Base-by-base conservation (phyloP, 164 flowering plant genomes). In the Annona squamosa region DNA sequence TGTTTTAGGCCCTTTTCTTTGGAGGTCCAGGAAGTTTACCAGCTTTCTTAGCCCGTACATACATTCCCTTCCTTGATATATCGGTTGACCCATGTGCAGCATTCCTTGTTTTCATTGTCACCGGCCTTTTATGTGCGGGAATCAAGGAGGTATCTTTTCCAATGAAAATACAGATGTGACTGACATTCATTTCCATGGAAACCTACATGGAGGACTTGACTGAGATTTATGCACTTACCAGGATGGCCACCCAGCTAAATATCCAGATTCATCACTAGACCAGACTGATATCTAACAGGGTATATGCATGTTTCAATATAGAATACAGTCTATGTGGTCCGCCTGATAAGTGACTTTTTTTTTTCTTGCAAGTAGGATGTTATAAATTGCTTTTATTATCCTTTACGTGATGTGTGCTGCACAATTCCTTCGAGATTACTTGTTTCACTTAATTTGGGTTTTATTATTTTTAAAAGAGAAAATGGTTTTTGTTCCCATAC, bases 31-130 rank as follows among this genome's bases (percentile, higher is more conserved):
- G 79, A 71, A 86, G 86, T 75, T 83, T 95, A 67, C 98, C 99
- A 46, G 47, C 71, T 45, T 90, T 91, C 76, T 77, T 95, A 47
- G 87, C 93, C 68, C 98, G 99, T 46, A 85, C 82, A 1, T 63
- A 83, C 75, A 79, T 95, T 70, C 94, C 92, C 70, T 85, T 85
- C 72, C 85, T 93, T 81, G 91, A 82, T 79, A 71, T 93, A 68
- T 86, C 87, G 66, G 93, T 90, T 43, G 99, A 95, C 62, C 99
- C 99, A 65, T 91, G 93, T 85, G 99, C 98, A 18, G 93, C 97
- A 68, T 71, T 90, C 79, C 83, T 95, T 71, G 94, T 95, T 48
- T 72, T 88, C 59, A 52, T 90, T 59, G 97, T 91, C 63, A 91
- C 92, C 42, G 90, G 86, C 48, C 90, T 93, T 61, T 74, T 95